Evolutionary conservation across 345 rosid species (phyloP).

Genomic region (Eucalyptus pauciflora): DNA sequence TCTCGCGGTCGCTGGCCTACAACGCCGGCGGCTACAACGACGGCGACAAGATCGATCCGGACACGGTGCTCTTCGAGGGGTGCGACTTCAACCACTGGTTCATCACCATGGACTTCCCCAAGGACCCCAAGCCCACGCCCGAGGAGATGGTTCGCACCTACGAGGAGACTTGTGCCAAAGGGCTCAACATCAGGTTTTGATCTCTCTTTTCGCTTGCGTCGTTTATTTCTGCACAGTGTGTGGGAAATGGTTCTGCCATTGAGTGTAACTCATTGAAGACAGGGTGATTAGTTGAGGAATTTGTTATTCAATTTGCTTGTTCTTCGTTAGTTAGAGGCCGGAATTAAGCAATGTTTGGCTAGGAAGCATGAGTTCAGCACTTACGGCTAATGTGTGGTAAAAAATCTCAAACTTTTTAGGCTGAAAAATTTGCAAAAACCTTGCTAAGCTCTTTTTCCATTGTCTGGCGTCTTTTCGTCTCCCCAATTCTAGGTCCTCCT

Average conservation of each 20-base stretch:
- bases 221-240: neutral
- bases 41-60: slow-evolving; percentile 58
- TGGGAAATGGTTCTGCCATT: neutral
- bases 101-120: slow-evolving; percentile 69
- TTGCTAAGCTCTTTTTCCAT: too few relatives aligned
- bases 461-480: neutral
- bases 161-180: slow-evolving; percentile 57
- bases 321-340: neutral
- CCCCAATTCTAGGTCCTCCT: neutral
- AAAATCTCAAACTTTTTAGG: neutral
- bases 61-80: slow-evolving; percentile 69
- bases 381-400: neutral
- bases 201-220: neutral
- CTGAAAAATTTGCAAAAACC: neutral
- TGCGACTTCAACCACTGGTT: slow-evolving; percentile 92
- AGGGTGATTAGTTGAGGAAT: neutral
- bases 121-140: slow-evolving; percentile 25
- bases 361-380: neutral
- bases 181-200: slow-evolving; percentile 69
- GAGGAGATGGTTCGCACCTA: slow-evolving; percentile 46
- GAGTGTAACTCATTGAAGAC: neutral
- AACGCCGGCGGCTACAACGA: slow-evolving; percentile 17
- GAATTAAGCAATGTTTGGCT: neutral
- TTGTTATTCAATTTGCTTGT: neutral
- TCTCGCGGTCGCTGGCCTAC: slow-evolving; percentile 14